Base-by-base conservation (phyloP, 2,329 filamentous ascomycete genomes). In the Aaosphaeria pasadenensis region DNA sequence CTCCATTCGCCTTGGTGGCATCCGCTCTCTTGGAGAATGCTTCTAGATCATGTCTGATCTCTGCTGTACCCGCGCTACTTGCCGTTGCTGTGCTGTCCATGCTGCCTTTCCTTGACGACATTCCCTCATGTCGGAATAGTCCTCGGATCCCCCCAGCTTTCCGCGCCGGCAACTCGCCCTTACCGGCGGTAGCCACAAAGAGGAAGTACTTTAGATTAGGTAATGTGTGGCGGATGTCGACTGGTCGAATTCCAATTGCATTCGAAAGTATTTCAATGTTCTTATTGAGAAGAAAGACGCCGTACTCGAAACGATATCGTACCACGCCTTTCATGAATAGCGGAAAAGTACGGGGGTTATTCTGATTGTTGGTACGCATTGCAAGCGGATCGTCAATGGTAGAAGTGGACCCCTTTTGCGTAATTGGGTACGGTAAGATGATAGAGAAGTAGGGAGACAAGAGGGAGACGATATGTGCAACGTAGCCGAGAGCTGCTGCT, bases 231-330 rank as follows among this genome's bases (percentile, higher is more conserved):
- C 94, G 82, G 13, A 96, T 90, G 62, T 99, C 94, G 53, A 96
- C 80, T 1, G 95, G 85, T 42, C 86, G 85, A 9, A 96, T 75
- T 0, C 87, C 87, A 55, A 91, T 85, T 1, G 75, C 72, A 50
- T 77, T 80, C 17, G 72, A 71, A 7, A 87, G 66, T 42, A 85
- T 77, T 58, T 97, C 91, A 47, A 99, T 91, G 63, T 97, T 78
- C 71, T 97, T 96, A 74, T 97, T 97, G 11, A 99, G 79, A n/a
- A 97, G 75, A 61, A 97, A 99, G 65, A 96, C 94, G 7, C 80
- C 94, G 67, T 97, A 99, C 60, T 97, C 92, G 69, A 97, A 97
- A 2, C 92, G 85, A 74, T 92, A 97, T 41, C 91, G 84, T 0
- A 90, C 83, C 2, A 82, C 80, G 63, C 81, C 79, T 50, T 76